Evolutionary conservation across 1,284 basidiomycete species (phyloP).

Genomic region (Exobasidium cylindrosporum): DNA sequence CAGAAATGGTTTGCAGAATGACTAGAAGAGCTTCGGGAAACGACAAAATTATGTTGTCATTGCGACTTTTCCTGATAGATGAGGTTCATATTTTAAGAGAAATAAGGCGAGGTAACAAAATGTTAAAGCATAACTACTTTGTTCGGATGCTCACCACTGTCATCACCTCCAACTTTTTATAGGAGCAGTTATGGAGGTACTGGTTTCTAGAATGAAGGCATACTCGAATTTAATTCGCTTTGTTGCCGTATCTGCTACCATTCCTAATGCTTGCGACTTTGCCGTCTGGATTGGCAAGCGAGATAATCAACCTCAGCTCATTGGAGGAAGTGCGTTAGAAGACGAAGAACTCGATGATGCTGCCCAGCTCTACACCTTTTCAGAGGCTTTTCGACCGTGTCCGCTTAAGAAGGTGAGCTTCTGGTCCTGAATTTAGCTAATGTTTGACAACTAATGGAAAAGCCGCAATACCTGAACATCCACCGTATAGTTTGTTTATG

Average conservation of each 20-base stretch:
- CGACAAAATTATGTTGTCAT: conserved; percentile 35
- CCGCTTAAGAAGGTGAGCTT: conserved; percentile 26
- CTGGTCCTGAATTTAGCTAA: neutral
- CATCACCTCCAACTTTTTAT: neutral
- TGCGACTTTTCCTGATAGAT: conserved; percentile 68
- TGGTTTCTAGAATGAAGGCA: conserved; percentile 85
- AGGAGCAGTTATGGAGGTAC: conserved; percentile 71
- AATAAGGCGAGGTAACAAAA: conserved; percentile 68
- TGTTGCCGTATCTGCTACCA: conserved; percentile 85
- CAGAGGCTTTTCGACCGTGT: conserved; percentile 42
- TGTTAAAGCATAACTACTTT: neutral
- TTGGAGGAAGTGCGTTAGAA: neutral
- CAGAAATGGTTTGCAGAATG: too few relatives aligned
- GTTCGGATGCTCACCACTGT: too few relatives aligned
- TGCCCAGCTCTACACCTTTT: conserved; percentile 35
- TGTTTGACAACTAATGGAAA: neutral
- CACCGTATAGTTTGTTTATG: conserved; percentile 47
- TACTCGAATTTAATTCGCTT: conserved; percentile 67
- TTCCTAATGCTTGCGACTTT: conserved; percentile 87
- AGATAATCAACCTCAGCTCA: neutral
- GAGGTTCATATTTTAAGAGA: conserved; percentile 94
- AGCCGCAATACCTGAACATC: too few relatives aligned
- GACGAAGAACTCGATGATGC: neutral
- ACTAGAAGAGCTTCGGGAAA: conserved; percentile 23
- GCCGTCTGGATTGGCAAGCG: conserved; percentile 76